A percentile compares a stretch with the other conserved stretches of the same genome.
phyloP scores from a whole-genome alignment of 495 filamentous ascomycete genomes.

The Ramalina peruviana region DNA sequence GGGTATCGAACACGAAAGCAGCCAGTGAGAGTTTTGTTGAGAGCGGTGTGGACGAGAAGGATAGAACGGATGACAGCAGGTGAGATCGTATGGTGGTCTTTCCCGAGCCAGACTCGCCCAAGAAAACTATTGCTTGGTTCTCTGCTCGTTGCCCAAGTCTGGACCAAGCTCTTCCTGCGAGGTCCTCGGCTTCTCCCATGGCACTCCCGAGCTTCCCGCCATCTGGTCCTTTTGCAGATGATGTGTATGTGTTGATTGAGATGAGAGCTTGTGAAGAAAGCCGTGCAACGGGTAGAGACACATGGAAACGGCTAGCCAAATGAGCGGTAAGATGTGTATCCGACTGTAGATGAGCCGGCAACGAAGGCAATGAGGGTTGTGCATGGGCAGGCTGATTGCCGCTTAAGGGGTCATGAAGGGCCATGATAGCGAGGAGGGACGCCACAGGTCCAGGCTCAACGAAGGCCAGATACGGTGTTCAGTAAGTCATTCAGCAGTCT shows the following conservation, averaged over 20 bases:
- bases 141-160: conserved; percentile 80
- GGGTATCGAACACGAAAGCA: conserved; percentile 83
- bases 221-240: conserved; percentile 76
- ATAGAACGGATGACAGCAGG: conserved; percentile 66
- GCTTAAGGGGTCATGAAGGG: conserved; percentile 19
- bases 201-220: conserved; percentile 75
- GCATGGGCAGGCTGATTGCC: conserved; percentile 47
- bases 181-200: conserved; percentile 74
- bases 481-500: not conserved
- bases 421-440: conserved; percentile 10
- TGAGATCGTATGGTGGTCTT: conserved; percentile 91
- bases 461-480: not conserved
- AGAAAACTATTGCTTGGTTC: conserved; percentile 81
- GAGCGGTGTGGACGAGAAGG: conserved; percentile 78
- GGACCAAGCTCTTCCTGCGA: conserved; percentile 72
- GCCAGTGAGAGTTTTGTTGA: conserved; percentile 87
- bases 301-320: conserved; percentile 89
- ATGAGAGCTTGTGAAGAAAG: conserved; percentile 86
- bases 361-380: conserved; percentile 75
- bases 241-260: conserved; percentile 83
- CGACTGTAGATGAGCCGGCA: conserved; percentile 86
- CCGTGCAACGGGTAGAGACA: conserved; percentile 68
- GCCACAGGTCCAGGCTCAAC: not conserved
- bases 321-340: conserved; percentile 94
- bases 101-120: conserved; percentile 93